Percentiles rank a stretch among this genome's conserved stretches.
phyloP scores from a whole-genome alignment of 306 rosid species.

The Hippophae rhamnoides region DNA sequence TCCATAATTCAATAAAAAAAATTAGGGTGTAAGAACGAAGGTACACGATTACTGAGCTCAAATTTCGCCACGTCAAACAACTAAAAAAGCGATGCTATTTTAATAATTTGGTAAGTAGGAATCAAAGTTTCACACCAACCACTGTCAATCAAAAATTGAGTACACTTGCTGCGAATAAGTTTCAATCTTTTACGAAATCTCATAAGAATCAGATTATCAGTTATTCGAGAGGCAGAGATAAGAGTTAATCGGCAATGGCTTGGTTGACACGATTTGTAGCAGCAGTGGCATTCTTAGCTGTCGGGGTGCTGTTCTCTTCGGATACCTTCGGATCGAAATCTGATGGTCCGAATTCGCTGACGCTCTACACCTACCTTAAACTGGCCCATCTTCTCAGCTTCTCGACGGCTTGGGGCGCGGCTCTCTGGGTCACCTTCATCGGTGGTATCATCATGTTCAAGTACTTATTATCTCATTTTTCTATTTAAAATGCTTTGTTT shows the following conservation, averaged over 20 bases:
- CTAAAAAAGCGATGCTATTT: too few species aligned
- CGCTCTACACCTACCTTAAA: constrained; percentile 57
- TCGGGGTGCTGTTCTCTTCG: constrained; percentile 89
- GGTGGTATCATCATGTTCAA: constrained; percentile 98
- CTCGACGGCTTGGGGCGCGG: constrained; percentile 85
- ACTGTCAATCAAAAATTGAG: too few species aligned
- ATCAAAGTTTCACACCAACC: too few species aligned
- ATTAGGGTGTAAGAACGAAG: too few species aligned
- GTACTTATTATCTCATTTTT: constrained; percentile 19
- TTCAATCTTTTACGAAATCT: too few species aligned
- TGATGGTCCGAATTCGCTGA: constrained; percentile 32
- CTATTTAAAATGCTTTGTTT: constrained; percentile 7
- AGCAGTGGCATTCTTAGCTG: constrained; percentile 71
- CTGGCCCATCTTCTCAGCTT: constrained; percentile 81
- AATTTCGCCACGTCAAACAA: too few species aligned
- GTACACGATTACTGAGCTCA: too few species aligned
- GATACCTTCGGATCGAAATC: constrained; percentile 73
- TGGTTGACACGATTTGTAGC: constrained; percentile 64
- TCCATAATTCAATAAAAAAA: too few species aligned
- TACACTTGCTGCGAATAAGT: too few species aligned
- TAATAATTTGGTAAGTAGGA: too few species aligned
- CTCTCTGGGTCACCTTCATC: constrained; percentile 95
- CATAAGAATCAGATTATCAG: too few species aligned
- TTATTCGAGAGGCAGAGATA: neutral
- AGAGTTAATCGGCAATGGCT: constrained; percentile 39